phyloP scores from a whole-genome alignment of 78 protist species.

The Chrysochromulina tobinii region DNA sequence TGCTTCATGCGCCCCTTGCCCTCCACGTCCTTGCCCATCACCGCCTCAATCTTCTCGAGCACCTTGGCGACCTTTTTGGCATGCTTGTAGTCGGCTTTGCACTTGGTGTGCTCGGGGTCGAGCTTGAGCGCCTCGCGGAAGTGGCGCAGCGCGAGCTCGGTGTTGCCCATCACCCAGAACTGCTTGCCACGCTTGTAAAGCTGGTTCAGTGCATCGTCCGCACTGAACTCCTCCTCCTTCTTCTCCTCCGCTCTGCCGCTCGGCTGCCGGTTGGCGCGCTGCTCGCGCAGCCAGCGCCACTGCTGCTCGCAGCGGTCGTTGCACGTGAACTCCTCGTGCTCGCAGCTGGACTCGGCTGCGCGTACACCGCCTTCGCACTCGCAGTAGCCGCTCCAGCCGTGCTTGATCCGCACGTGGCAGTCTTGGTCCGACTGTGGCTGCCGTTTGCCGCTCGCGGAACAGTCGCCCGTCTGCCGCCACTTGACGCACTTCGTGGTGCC shows the following conservation, averaged over 20 bases:
- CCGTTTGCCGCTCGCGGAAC: not conserved
- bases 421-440: not conserved
- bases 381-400: not conserved
- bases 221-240: not conserved
- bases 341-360: not conserved
- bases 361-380: not conserved
- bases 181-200: not conserved
- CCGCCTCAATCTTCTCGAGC: not conserved
- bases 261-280: not conserved
- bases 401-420: not conserved
- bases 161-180: conserved; percentile 13
- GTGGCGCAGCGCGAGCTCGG: conserved; percentile 21
- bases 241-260: not conserved
- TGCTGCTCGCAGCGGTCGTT: not conserved
- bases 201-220: not conserved
- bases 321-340: not conserved
- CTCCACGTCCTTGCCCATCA: conserved; percentile 27
- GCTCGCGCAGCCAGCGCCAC: not conserved
- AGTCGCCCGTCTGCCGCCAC: not conserved
- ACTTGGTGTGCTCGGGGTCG: not conserved
- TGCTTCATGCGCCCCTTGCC: not conserved
- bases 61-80: not conserved
- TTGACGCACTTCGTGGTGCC: not conserved
- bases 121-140: conserved; percentile 21
- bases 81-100: conserved; percentile 17